A percentile compares a stretch with the other conserved stretches of the same genome.
Evolutionary conservation across 1,284 basidiomycete genomes (phyloP).

Genomic region (Ceratorhiza oryzae-sativae): DNA sequence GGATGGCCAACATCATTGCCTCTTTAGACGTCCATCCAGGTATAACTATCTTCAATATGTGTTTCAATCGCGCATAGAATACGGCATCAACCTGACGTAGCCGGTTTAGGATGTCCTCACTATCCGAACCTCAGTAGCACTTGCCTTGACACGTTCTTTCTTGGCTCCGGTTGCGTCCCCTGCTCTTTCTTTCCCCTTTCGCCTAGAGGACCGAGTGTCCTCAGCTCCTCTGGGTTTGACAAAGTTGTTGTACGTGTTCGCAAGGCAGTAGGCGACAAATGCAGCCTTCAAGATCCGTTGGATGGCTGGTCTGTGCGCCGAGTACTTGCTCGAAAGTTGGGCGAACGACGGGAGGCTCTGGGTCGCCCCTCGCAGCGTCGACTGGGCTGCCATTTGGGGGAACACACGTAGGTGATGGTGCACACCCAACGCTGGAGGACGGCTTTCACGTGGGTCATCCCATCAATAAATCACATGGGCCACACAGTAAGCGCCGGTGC

Average conservation of each 20-base stretch:
- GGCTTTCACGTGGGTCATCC: slow-evolving; percentile 25
- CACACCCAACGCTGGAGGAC: slow-evolving; percentile 5
- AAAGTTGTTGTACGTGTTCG: slow-evolving; percentile 45
- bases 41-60: slow-evolving; percentile 87
- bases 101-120: slow-evolving; percentile 12
- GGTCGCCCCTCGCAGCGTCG: slow-evolving; percentile 18
- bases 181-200: slow-evolving; percentile 52
- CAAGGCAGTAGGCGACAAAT: slow-evolving; percentile 70
- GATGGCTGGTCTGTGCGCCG: slow-evolving; percentile 67
- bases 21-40: slow-evolving; percentile 87
- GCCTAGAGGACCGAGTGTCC: slow-evolving; percentile 55
- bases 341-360: slow-evolving; percentile 21
- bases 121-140: slow-evolving; percentile 11
- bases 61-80: slow-evolving; percentile 83
- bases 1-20: slow-evolving; percentile 83
- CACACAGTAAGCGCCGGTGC: background rate
- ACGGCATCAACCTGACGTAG: slow-evolving; percentile 79
- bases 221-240: slow-evolving; percentile 62
- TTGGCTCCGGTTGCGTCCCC: slow-evolving; percentile 63
- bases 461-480: slow-evolving; percentile 16
- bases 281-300: slow-evolving; percentile 70
- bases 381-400: slow-evolving; percentile 22
- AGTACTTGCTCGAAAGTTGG: slow-evolving; percentile 62
- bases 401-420: slow-evolving; percentile 28
- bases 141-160: slow-evolving; percentile 59